phyloP scores from a whole-genome alignment of 768 basidiomycete genomes.

The Hygrophorus russula region DNA sequence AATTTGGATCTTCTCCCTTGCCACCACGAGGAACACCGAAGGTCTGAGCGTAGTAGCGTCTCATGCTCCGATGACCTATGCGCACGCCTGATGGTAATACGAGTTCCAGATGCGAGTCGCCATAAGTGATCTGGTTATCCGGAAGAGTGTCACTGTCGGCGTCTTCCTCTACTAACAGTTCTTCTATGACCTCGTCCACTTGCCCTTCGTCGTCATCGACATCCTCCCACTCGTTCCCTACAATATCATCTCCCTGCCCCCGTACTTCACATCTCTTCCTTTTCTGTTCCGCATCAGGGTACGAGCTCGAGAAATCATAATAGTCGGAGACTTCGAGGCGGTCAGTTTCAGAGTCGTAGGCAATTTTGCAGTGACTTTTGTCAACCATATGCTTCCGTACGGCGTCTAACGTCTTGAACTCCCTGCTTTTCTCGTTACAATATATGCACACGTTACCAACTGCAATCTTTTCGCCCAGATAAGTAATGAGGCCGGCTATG shows the following conservation, averaged over 20 bases:
- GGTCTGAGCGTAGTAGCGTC: slow-evolving; percentile 78
- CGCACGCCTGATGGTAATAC: slow-evolving; percentile 88
- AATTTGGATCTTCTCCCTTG: slow-evolving; percentile 51
- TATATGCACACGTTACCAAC: slow-evolving; percentile 90
- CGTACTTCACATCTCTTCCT: slow-evolving; percentile 16
- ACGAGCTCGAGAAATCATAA: slow-evolving; percentile 84
- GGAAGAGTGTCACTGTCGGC: slow-evolving; percentile 28
- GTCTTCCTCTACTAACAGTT: slow-evolving; percentile 22
- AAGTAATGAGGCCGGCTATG: slow-evolving; percentile 65
- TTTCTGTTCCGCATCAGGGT: slow-evolving; percentile 37
- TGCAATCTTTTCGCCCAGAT: slow-evolving; percentile 88
- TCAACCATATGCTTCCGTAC: slow-evolving; percentile 93
- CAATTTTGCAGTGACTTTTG: slow-evolving; percentile 94
- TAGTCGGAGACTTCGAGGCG: slow-evolving; percentile 83
- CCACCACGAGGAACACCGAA: slow-evolving; percentile 32
- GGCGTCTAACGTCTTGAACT: slow-evolving; percentile 77
- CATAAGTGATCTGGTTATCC: slow-evolving; percentile 55
- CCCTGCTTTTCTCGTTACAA: slow-evolving; percentile 75
- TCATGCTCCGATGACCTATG: slow-evolving; percentile 85
- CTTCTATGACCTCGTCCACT: slow-evolving; percentile 33
- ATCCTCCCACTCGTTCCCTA: slow-evolving; percentile 25
- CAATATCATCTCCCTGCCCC: slow-evolving; percentile 12
- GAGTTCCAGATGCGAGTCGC: slow-evolving; percentile 77
- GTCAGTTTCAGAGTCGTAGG: slow-evolving; percentile 74
- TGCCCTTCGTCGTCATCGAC: slow-evolving; percentile 29